Evolutionary conservation across 1,284 basidiomycete species (phyloP).

Genomic region (Paramarasmius palmivorus): DNA sequence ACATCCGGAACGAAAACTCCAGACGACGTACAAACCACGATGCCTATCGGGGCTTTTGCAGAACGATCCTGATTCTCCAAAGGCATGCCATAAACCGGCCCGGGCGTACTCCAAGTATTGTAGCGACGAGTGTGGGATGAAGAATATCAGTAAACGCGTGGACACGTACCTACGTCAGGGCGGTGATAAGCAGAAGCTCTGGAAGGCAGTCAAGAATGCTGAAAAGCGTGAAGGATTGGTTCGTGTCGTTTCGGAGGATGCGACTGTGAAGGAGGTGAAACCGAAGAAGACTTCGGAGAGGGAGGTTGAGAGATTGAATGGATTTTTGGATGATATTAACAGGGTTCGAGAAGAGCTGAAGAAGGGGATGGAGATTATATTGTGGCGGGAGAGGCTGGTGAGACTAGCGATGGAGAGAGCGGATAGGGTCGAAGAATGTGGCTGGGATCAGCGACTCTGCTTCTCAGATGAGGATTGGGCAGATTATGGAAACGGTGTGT

Average conservation of each 20-base stretch:
- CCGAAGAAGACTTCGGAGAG: conserved; percentile 44
- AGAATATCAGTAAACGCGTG: conserved; percentile 64
- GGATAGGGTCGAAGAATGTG: conserved; percentile 63
- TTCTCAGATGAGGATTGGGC: conserved; percentile 75
- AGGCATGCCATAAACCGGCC: conserved; percentile 76
- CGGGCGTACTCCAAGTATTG: conserved; percentile 84
- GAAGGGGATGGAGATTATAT: conserved; percentile 62
- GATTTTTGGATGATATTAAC: conserved; percentile 54
- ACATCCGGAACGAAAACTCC: conserved; percentile 55
- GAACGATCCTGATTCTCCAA: conserved; percentile 54
- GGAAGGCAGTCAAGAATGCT: conserved; percentile 70
- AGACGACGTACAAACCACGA: conserved; percentile 78
- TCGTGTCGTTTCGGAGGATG: conserved; percentile 34
- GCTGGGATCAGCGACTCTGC: conserved; percentile 83
- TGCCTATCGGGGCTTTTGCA: conserved; percentile 69
- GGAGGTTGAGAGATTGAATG: conserved; percentile 52
- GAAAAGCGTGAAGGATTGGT: conserved; percentile 70
- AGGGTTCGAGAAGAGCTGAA: conserved; percentile 61
- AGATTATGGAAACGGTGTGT: conserved; percentile 60
- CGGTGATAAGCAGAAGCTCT: conserved; percentile 59
- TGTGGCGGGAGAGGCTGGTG: conserved; percentile 67
- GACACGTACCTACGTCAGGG: conserved; percentile 58
- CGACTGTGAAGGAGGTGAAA: conserved; percentile 25
- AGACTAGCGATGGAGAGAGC: conserved; percentile 64
- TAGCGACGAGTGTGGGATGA: conserved; percentile 76